Conservation (phyloP, 148 eudicot genomes). For the Rhododendron kiyosumense region DNA sequence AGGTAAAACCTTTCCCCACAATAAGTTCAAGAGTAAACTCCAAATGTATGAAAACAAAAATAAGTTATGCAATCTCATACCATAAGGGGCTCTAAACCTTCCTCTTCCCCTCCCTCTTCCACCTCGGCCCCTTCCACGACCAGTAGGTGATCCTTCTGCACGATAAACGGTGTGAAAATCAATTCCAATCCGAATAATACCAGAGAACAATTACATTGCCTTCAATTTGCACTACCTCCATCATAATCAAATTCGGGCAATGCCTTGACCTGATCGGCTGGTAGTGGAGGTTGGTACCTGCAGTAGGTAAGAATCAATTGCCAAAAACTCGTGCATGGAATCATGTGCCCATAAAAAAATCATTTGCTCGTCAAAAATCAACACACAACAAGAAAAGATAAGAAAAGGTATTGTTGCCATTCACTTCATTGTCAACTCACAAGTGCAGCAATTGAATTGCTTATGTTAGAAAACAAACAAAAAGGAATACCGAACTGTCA, state of each 20-base stretch:
- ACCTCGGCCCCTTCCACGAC: constrained; percentile 83
- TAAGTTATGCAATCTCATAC: constrained; percentile 31
- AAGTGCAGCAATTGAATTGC: neutral
- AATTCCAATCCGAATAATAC: neutral
- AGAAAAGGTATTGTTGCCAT: neutral
- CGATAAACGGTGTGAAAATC: constrained; percentile 17
- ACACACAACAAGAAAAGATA: neutral
- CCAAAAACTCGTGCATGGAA: neutral
- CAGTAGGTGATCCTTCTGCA: constrained; percentile 78
- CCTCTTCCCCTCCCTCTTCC: constrained; percentile 96
- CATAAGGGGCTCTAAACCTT: constrained; percentile 48
- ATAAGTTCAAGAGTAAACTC: neutral
- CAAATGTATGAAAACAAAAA: neutral
- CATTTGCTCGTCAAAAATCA: neutral
- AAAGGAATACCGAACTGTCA: too few species aligned
- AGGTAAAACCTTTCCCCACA: neutral
- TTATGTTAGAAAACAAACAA: too few species aligned
- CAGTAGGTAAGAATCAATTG: neutral
- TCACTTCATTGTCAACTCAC: neutral
- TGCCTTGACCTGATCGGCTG: constrained; percentile 88
- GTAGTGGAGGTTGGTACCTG: constrained; percentile 94
- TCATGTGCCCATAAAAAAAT: neutral
- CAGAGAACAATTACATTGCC: neutral
- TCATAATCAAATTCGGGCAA: constrained; percentile 60
- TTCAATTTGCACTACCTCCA: constrained; percentile 47